phyloP scores from a whole-genome alignment of 1,139 yeast species.

The Protomyces inundatus region DNA sequence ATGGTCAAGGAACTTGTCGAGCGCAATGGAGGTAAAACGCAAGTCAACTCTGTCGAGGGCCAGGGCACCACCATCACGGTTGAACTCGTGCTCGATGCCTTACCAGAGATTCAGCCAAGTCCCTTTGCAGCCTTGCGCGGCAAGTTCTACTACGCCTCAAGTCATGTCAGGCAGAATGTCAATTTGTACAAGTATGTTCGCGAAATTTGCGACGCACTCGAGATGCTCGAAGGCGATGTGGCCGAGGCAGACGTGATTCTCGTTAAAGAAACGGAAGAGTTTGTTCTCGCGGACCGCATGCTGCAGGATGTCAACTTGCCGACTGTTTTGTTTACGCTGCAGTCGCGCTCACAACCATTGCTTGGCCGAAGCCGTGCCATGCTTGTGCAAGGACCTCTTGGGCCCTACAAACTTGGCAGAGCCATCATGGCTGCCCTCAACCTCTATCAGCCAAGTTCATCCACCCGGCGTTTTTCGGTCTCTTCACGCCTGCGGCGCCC shows the following conservation, averaged over 20 bases:
- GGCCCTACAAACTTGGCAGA: conserved; percentile 14
- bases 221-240: not conserved
- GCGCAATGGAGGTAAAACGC: not conserved
- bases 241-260: conserved; percentile 6
- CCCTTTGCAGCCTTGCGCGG: conserved; percentile 1
- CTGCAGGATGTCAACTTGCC: conserved; percentile 1
- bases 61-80: conserved; percentile 10
- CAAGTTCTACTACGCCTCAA: not conserved
- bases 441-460: not conserved
- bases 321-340: not conserved
- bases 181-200: not conserved
- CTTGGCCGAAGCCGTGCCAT: not conserved
- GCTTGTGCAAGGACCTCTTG: conserved; percentile 3
- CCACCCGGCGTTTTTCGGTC: not conserved
- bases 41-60: conserved; percentile 5
- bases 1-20: conserved; percentile 5
- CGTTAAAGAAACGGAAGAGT: not conserved
- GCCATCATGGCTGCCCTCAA: conserved; percentile 2
- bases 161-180: not conserved
- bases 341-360: not conserved
- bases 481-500: not conserved
- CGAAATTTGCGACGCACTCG: not conserved
- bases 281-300: not conserved
- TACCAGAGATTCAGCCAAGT: not conserved
- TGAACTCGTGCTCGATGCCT: not conserved